phyloP scores from a whole-genome alignment of 1,284 basidiomycete genomes.

The Mycosarcoma maydis region DNA sequence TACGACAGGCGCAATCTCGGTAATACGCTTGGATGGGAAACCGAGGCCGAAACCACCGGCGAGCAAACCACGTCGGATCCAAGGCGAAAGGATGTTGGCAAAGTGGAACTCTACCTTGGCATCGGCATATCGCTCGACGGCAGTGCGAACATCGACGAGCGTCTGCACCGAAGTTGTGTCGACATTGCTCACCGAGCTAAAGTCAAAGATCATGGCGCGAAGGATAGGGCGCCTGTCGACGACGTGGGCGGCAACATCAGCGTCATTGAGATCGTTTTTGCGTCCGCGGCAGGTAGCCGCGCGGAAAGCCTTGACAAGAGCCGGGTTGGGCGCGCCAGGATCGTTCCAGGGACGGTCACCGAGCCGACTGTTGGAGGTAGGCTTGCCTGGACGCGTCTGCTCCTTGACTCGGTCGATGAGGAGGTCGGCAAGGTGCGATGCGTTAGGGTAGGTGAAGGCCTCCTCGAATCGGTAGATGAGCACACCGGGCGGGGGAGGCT shows the following conservation, averaged over 20 bases:
- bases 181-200: slow-evolving; percentile 76
- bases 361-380: slow-evolving; percentile 4
- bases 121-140: slow-evolving; percentile 87
- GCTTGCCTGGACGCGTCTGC: slow-evolving; percentile 76
- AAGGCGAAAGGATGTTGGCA: slow-evolving; percentile 85
- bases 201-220: slow-evolving; percentile 89
- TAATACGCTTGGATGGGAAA: slow-evolving; percentile 41
- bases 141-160: slow-evolving; percentile 84
- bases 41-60: slow-evolving; percentile 43
- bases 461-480: slow-evolving; percentile 94
- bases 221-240: slow-evolving; percentile 74
- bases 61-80: slow-evolving; percentile 75
- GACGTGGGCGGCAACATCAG: not conserved
- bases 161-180: slow-evolving; percentile 87
- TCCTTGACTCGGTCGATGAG: slow-evolving; percentile 84
- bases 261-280: slow-evolving; percentile 52
- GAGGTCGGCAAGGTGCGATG: slow-evolving; percentile 78
- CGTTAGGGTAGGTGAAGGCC: slow-evolving; percentile 92
- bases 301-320: slow-evolving; percentile 42
- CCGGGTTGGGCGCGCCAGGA: slow-evolving; percentile 69
- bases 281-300: slow-evolving; percentile 41
- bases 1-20: slow-evolving; percentile 69
- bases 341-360: slow-evolving; percentile 94
- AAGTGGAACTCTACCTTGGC: slow-evolving; percentile 86
- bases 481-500: slow-evolving; percentile 83